Evolutionary conservation across 352 stramenopile genomes (phyloP).

Genomic region (Phytophthora aleatoria): DNA sequence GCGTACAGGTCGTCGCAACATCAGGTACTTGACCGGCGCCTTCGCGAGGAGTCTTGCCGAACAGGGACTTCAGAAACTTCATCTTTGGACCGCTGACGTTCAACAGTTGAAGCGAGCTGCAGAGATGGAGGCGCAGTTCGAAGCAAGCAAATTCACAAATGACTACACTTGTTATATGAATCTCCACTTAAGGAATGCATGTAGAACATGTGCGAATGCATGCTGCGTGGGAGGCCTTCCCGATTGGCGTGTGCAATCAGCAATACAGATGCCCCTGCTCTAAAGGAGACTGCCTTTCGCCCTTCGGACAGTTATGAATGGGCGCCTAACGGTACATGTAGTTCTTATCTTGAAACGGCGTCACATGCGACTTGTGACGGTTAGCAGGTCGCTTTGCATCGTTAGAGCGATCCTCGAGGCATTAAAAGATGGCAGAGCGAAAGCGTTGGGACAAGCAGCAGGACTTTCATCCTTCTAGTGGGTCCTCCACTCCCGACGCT

Average conservation of each 20-base stretch:
- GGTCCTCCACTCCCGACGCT: neutral
- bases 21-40: neutral
- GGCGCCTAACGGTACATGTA: too few relatives aligned
- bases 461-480: conserved; percentile 23
- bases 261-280: neutral
- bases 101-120: too few relatives aligned
- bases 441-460: conserved; percentile 58
- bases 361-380: neutral
- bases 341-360: neutral
- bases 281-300: neutral
- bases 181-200: conserved; percentile 15
- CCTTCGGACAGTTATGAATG: too few relatives aligned
- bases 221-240: neutral
- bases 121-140: too few relatives aligned
- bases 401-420: conserved; percentile 3
- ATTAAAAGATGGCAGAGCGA: conserved; percentile 39
- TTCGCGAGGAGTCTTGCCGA: conserved; percentile 10
- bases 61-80: conserved; percentile 28
- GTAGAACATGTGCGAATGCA: conserved; percentile 22
- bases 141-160: too few relatives aligned
- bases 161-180: neutral
- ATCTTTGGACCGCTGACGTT: conserved; percentile 1
- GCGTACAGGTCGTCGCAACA: conserved; percentile 2
- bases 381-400: conserved; percentile 3
- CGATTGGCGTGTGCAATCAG: conserved; percentile 2